phyloP scores from a whole-genome alignment of 805 yeast genomes.

The Wickerhamiella australiensis region DNA sequence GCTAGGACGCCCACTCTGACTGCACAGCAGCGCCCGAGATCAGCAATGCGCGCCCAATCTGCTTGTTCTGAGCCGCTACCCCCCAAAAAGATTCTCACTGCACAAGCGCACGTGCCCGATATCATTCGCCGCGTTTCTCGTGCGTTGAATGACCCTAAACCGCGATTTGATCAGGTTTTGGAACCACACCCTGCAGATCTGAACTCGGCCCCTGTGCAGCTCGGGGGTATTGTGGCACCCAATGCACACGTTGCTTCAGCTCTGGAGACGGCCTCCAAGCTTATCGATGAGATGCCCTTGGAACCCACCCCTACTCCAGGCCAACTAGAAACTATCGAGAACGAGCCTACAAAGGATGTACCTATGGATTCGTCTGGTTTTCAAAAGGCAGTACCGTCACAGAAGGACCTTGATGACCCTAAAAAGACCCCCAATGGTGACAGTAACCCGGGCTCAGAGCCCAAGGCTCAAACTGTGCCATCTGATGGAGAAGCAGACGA shows the following conservation, averaged over 20 bases:
- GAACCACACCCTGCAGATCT: not conserved
- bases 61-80: not conserved
- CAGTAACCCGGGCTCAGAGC: too few relatives aligned
- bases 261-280: not conserved
- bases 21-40: not conserved
- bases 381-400: not conserved
- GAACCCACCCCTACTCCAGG: not conserved
- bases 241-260: not conserved
- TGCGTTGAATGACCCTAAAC: not conserved
- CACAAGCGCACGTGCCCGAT: constrained; percentile 8
- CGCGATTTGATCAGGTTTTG: not conserved
- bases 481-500: too few relatives aligned
- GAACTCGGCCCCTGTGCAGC: not conserved
- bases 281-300: constrained; percentile 8
- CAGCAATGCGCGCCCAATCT: not conserved
- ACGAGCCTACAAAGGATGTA: not conserved
- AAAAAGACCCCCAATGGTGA: too few relatives aligned
- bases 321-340: not conserved
- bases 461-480: too few relatives aligned
- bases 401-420: not conserved
- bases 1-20: not conserved
- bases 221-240: not conserved
- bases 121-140: constrained; percentile 8
- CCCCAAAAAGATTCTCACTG: not conserved
- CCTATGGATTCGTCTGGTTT: not conserved